Percentiles rank a stretch among this genome's conserved stretches.
Evolutionary conservation across 306 rosid species (phyloP).

Genomic region (Erythrophleum fordii): DNA sequence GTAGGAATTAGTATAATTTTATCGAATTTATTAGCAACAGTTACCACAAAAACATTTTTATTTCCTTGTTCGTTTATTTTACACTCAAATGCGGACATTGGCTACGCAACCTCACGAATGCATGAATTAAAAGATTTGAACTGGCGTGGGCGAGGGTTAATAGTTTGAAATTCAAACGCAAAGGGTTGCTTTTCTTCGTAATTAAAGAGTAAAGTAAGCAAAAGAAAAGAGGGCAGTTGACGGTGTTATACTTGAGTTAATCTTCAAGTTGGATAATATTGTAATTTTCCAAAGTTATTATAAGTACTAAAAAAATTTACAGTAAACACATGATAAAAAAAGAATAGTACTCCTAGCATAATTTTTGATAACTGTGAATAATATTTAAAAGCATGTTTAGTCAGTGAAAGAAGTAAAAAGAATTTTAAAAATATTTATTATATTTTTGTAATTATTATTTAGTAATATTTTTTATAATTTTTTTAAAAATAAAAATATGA

Average conservation of each 20-base stretch:
- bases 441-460: too few species aligned
- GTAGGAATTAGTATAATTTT: not conserved
- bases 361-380: too few species aligned
- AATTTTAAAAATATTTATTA: too few species aligned
- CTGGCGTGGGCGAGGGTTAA: not conserved
- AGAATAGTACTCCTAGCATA: too few species aligned
- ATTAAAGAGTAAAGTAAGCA: not conserved
- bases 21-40: not conserved
- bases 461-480: too few species aligned
- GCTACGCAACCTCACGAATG: not conserved
- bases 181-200: not conserved
- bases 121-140: not conserved
- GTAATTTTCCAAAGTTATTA: too few species aligned
- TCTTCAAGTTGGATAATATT: too few species aligned
- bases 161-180: not conserved
- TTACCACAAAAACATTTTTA: not conserved
- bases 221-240: not conserved
- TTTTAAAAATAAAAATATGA: too few species aligned
- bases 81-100: not conserved
- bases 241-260: not conserved
- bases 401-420: too few species aligned
- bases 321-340: too few species aligned
- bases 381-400: too few species aligned
- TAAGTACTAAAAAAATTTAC: too few species aligned
- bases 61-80: not conserved